phyloP scores from a whole-genome alignment of 1,284 basidiomycete species.

The Fomitopsis schrenkii region DNA sequence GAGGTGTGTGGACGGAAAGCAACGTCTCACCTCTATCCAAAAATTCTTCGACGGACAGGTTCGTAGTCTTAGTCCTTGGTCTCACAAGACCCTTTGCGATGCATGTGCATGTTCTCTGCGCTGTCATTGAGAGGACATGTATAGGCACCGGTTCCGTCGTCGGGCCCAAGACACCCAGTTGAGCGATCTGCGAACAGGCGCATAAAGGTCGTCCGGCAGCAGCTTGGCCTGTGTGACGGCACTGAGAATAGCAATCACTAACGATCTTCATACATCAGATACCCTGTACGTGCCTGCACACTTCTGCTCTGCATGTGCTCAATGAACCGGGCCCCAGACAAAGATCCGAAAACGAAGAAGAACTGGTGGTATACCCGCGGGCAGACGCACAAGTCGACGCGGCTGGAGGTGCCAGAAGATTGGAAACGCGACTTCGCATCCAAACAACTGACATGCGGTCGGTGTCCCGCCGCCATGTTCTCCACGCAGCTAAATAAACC shows the following conservation, averaged over 20 bases:
- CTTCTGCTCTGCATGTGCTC: background rate
- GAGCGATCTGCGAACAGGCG: background rate
- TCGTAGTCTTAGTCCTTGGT: constrained; percentile 20
- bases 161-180: background rate
- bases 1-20: constrained; percentile 75
- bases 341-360: constrained; percentile 49
- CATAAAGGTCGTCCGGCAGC: background rate
- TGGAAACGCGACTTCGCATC: constrained; percentile 46
- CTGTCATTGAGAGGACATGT: background rate
- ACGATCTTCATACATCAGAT: constrained; percentile 23
- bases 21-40: constrained; percentile 68
- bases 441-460: constrained; percentile 65
- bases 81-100: background rate
- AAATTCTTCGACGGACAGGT: constrained; percentile 70
- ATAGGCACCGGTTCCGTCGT: background rate
- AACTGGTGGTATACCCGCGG: constrained; percentile 55
- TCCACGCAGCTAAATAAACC: background rate
- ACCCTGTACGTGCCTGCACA: constrained; percentile 27
- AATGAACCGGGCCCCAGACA: constrained; percentile 29
- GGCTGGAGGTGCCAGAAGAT: constrained; percentile 43
- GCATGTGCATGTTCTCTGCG: background rate
- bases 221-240: background rate
- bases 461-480: background rate
- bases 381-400: constrained; percentile 36
- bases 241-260: background rate